Evolutionary conservation across 2,329 filamentous ascomycete species (phyloP).

Genomic region (Arthrobotrys musiformis): DNA sequence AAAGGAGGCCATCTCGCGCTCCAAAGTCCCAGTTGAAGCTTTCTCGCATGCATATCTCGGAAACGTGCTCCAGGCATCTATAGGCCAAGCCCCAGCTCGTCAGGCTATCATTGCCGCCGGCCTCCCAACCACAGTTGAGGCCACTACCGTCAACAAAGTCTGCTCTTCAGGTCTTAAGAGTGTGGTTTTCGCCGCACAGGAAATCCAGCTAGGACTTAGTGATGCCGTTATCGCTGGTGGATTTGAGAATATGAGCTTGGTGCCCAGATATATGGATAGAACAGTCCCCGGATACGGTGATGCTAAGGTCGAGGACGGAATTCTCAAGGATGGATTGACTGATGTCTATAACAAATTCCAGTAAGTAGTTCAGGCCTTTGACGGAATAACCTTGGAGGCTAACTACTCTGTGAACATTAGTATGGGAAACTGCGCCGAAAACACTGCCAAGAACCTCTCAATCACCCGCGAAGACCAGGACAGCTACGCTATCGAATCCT

Average conservation of each 20-base stretch:
- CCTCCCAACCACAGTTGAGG: slow-evolving; percentile 81
- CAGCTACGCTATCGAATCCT: slow-evolving; percentile 86
- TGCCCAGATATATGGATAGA: slow-evolving; percentile 88
- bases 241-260: slow-evolving; percentile 97
- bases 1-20: slow-evolving; percentile 87
- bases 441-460: slow-evolving; percentile 85
- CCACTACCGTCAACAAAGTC: slow-evolving; percentile 96
- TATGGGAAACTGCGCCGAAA: slow-evolving; percentile 97
- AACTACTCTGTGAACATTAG: slow-evolving; percentile 26
- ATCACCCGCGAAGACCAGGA: slow-evolving; percentile 89
- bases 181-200: slow-evolving; percentile 87
- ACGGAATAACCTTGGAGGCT: neutral
- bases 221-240: slow-evolving; percentile 92
- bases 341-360: slow-evolving; percentile 97
- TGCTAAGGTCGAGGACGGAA: slow-evolving; percentile 85
- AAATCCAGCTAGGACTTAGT: slow-evolving; percentile 89
- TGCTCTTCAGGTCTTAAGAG: slow-evolving; percentile 92
- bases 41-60: slow-evolving; percentile 98
- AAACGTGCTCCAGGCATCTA: slow-evolving; percentile 84
- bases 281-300: slow-evolving; percentile 89
- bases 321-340: slow-evolving; percentile 94
- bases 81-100: slow-evolving; percentile 90
- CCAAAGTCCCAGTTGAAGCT: slow-evolving; percentile 79
- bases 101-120: slow-evolving; percentile 92
- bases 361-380: slow-evolving; percentile 34